Percentiles rank a stretch among this genome's conserved stretches.
phyloP scores from a whole-genome alignment of 352 stramenopile species.

The Blastocystis hominis region DNA sequence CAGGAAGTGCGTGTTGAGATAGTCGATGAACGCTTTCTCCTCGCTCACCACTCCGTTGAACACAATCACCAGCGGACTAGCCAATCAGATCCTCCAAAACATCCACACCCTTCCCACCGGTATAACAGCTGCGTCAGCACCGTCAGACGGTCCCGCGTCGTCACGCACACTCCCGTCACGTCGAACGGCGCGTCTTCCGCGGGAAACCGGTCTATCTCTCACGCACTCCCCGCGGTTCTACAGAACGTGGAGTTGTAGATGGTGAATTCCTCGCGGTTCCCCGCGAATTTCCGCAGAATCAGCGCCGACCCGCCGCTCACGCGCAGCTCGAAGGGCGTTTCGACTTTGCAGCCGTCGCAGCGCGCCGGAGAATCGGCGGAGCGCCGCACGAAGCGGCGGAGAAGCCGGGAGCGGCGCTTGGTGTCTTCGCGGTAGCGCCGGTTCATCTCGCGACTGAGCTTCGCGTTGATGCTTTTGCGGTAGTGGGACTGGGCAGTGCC shows the following conservation, averaged over 20 bases:
- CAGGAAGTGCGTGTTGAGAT: not conserved
- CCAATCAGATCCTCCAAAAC: not conserved
- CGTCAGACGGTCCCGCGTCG: not conserved
- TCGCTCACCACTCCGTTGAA: not conserved
- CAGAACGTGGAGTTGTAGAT: not conserved
- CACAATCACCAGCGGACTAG: slow-evolving; percentile 38
- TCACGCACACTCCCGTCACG: slow-evolving; percentile 20
- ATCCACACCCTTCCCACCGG: slow-evolving; percentile 6
- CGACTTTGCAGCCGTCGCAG: not conserved
- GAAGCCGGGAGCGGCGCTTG: not conserved
- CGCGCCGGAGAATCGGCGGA: not conserved
- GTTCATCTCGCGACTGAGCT: not conserved
- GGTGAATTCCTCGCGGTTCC: not conserved
- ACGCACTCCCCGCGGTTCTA: not conserved
- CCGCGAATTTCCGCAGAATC: slow-evolving; percentile 10
- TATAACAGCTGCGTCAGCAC: slow-evolving; percentile 14
- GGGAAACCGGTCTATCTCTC: not conserved
- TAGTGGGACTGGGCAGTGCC: not conserved
- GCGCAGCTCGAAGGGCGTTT: not conserved
- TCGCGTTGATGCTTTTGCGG: not conserved
- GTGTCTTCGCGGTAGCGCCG: not conserved
- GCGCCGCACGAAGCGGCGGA: not conserved
- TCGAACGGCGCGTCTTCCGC: not conserved
- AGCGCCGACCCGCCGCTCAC: not conserved
- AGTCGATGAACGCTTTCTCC: not conserved